Evolutionary conservation across 2,329 filamentous ascomycete genomes (phyloP), one percentile per base, ranked within the genome.

Genomic region (Hysterium pulicare): DNA sequence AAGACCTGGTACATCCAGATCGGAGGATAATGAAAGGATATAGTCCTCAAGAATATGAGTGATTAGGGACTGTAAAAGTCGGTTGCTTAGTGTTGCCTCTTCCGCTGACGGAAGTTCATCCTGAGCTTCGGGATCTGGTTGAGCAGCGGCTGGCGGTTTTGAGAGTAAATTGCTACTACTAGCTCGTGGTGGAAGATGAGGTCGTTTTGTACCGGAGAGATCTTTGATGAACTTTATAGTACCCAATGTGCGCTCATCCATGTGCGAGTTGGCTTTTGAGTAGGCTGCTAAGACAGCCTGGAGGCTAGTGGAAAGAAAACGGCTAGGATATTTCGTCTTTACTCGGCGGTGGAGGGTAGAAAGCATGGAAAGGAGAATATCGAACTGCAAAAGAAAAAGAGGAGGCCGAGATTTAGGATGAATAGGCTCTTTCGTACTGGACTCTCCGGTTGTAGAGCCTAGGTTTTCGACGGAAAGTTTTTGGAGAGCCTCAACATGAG

Each of bases 31-130:
- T 5, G 69, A 69, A n/a, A 78, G 81, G 47, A 87, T 76, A 51
- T 88, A 91, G 34, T 84, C 78, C 59, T 90, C 86, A 9, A 90
- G 68, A 15, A 90, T 70, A 58, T 87, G 86, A 0, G 85, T 88
- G n/a, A 88, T 74, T 62, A 93, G 90, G 1, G 83, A 82, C 57
- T 88, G 83, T 19, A 91, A 67, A 13, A 91, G 70, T 44, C 77
- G 80, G 26, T 73, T 72, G 55, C 84, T 79, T 47, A 90, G 70
- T 7, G 74, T 76, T 2, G 70, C 70, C 61, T 90, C 86, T 26
- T 74, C 72, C 5, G 61, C 57, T 6, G 68, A 71, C 5, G 70
- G 67, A 1, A 67, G 55, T 13, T 73, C 71, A 10, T 57, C 61
- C 46, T 77, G 71, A 0, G 60, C 73, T 60, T 84, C 81, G 1